Evolutionary conservation across 2,329 filamentous ascomycete genomes (phyloP), one percentile per base, ranked within the genome.

Genomic region (Nemania serpens): DNA sequence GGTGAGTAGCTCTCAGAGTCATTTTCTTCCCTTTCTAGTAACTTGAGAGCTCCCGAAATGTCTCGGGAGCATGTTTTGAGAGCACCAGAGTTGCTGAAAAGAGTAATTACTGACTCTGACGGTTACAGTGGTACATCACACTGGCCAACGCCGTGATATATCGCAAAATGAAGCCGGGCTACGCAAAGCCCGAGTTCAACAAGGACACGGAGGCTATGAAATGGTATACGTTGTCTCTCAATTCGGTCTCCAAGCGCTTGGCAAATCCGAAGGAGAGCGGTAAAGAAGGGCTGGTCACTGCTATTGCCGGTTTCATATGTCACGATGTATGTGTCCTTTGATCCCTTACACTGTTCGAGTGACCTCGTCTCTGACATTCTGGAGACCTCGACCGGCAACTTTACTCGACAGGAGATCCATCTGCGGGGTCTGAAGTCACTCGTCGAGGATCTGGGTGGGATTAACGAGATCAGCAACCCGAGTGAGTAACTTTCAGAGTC

Each of bases 91-190:
- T n/a, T n/a, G n/a, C n/a, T n/a, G n/a, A n/a, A n/a, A n/a, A n/a
- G n/a, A n/a, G n/a, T n/a, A n/a, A n/a, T n/a, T n/a, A n/a, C n/a
- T n/a, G n/a, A n/a, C n/a, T n/a, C n/a, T n/a, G n/a, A n/a, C n/a
- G n/a, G n/a, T n/a, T n/a, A n/a, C n/a, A n/a, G 10, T 73, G 69
- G 66, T 42, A 71, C 36, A 71, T 73, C 37, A 72, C 70, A 7
- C 25, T 73, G 15, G 70, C 70, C 9, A 71, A 72, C 39, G 68
- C 68, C 1, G 67, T 59, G 5, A 13, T 70, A 17, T 65, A 62
- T n/a, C 66, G 59, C 33, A 49, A 45, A 5, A 39, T 58, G 33
- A 64, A 59, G 18, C 57, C 51, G 6, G 65, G 64, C 2, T 15
- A 50, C 2, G 7, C 12, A n/a, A 68, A 67, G 11, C 48, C 60